Conservation (phyloP, 331 rosid species). For the Malus hybrid region DNA sequence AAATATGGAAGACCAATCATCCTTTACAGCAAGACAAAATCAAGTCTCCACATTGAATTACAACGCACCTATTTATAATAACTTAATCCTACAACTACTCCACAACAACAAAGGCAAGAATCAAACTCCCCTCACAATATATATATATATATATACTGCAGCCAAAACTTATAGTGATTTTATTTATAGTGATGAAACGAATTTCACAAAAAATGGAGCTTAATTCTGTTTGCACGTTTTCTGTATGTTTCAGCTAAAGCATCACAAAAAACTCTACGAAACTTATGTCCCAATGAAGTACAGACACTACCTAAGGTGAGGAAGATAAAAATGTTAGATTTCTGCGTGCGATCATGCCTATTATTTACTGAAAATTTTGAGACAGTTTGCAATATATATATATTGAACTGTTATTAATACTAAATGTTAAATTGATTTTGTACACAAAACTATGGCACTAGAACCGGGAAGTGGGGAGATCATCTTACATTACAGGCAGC, state of each 20-base stretch:
- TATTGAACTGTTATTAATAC: not conserved
- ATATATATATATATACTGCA: too few relatives aligned
- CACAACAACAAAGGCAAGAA: too few relatives aligned
- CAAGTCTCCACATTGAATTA: too few relatives aligned
- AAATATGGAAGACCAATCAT: too few relatives aligned
- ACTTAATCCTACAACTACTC: too few relatives aligned
- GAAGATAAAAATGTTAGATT: slow-evolving; percentile 88
- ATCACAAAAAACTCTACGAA: slow-evolving; percentile 66
- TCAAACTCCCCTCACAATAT: too few relatives aligned
- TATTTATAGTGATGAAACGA: too few relatives aligned
- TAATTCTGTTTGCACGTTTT: not conserved
- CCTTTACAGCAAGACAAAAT: too few relatives aligned
- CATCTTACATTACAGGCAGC: slow-evolving; percentile 94
- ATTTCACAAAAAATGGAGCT: not conserved
- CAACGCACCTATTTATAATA: too few relatives aligned
- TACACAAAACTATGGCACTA: slow-evolving; percentile 26
- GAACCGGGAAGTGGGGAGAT: slow-evolving; percentile 99
- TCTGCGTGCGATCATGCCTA: slow-evolving; percentile 13
- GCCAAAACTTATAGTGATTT: too few relatives aligned
- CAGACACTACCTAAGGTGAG: slow-evolving; percentile 50
- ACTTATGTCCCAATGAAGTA: slow-evolving; percentile 85
- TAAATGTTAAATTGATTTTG: slow-evolving; percentile 23
- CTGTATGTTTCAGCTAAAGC: slow-evolving; percentile 58
- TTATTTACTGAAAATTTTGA: slow-evolving; percentile 20
- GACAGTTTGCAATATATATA: slow-evolving; percentile 1